Evolutionary conservation across 495 filamentous ascomycete genomes (phyloP).

Genomic region (Tuber brumale): DNA sequence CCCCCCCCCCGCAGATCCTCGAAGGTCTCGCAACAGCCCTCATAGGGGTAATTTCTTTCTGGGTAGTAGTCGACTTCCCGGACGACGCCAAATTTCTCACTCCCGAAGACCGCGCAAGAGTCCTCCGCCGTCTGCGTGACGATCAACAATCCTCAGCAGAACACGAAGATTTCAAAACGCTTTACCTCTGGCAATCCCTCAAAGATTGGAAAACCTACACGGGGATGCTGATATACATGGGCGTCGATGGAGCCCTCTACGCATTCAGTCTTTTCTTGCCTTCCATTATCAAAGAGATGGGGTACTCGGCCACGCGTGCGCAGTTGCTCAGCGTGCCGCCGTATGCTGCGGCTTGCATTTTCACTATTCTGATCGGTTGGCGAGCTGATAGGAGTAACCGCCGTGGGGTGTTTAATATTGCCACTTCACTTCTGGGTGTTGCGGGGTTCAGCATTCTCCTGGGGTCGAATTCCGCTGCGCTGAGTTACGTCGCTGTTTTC

Average conservation of each 20-base stretch:
- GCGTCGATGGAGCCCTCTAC: constrained; percentile 64
- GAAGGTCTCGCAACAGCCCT: constrained; percentile 72
- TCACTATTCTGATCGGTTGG: constrained; percentile 72
- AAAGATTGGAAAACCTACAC: constrained; percentile 85
- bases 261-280: constrained; percentile 88
- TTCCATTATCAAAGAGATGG: constrained; percentile 68
- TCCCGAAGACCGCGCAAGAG: constrained; percentile 62
- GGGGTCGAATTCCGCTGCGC: constrained; percentile 51
- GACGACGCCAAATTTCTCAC: constrained; percentile 73
- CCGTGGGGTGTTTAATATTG: constrained; percentile 77
- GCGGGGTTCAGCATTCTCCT: constrained; percentile 75
- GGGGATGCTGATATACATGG: constrained; percentile 74
- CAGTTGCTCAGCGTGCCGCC: constrained; percentile 85
- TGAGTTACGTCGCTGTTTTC: constrained; percentile 79
- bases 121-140: constrained; percentile 61
- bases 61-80: constrained; percentile 86
- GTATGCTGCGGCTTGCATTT: constrained; percentile 70
- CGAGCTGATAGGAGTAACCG: constrained; percentile 70
- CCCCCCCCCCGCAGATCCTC: constrained; percentile 48
- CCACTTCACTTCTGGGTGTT: constrained; percentile 62
- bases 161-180: constrained; percentile 71
- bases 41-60: constrained; percentile 67
- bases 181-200: constrained; percentile 67
- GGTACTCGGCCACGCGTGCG: constrained; percentile 61
- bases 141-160: constrained; percentile 74